These are phyloP conservation scores for Penicillium flavigenum DNA, from an alignment of 495 filamentous ascomycete genomes.

Conservation along the genomic window DNA sequence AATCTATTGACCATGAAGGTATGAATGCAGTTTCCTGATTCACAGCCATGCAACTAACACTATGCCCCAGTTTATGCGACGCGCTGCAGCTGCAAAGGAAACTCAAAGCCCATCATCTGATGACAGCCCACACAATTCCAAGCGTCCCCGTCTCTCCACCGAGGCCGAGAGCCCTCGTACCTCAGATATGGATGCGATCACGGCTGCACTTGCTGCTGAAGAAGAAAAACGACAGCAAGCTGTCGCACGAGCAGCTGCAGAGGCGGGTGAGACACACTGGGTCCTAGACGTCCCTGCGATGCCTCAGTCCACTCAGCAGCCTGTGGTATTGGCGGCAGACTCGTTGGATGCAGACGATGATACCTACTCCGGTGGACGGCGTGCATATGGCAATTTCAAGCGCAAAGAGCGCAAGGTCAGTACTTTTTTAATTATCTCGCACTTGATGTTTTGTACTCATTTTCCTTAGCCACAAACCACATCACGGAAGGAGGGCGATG, in stretches of 20 bases:
- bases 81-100: constrained; percentile 60
- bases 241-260: constrained; percentile 65
- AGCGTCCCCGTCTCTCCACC: constrained; percentile 46
- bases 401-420: constrained; percentile 33
- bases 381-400: constrained; percentile 42
- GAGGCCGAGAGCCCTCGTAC: constrained; percentile 32
- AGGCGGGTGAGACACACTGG: constrained; percentile 86
- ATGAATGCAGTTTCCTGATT: constrained; percentile 14
- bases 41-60: constrained; percentile 12
- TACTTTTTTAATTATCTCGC: constrained; percentile 2
- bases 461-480: constrained; percentile 1
- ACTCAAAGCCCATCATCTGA: constrained; percentile 40
- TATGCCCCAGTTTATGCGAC: constrained; percentile 81
- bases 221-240: constrained; percentile 72
- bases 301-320: constrained; percentile 24
- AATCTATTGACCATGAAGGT: constrained; percentile 91
- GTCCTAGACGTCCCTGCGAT: constrained; percentile 52
- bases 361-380: constrained; percentile 34
- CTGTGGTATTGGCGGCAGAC: constrained; percentile 36
- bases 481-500: neutral
- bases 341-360: constrained; percentile 41
- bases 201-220: constrained; percentile 70
- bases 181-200: constrained; percentile 57
- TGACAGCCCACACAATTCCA: constrained; percentile 35
- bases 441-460: neutral